These are phyloP conservation scores for Ogataea nonfermentans DNA, from an alignment of 805 yeast species.

Conservation along the genomic window DNA sequence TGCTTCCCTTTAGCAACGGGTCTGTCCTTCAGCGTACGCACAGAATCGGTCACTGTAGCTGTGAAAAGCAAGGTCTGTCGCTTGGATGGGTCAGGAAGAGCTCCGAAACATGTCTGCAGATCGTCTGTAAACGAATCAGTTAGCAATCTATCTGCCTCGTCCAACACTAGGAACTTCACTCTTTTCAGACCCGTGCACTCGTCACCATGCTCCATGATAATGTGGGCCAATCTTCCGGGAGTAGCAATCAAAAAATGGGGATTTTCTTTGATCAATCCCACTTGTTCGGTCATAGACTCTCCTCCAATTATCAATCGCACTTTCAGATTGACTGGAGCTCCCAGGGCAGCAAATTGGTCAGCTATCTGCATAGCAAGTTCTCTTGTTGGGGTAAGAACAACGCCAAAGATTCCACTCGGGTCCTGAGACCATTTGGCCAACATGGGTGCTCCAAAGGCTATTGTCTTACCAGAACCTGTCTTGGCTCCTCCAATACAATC, in stretches of 20 bases:
- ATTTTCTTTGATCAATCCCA: constrained; percentile 70
- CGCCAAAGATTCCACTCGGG: constrained; percentile 89
- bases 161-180: constrained; percentile 79
- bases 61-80: constrained; percentile 92
- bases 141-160: constrained; percentile 92
- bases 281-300: constrained; percentile 87
- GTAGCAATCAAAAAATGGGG: constrained; percentile 97
- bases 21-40: constrained; percentile 69
- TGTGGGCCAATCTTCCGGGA: constrained; percentile 94
- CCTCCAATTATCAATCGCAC: constrained; percentile 93
- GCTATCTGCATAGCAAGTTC: constrained; percentile 96
- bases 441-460: constrained; percentile 98
- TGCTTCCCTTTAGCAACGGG: constrained; percentile 55
- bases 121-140: constrained; percentile 83
- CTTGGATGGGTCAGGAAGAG: constrained; percentile 64
- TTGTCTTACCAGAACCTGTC: constrained; percentile 97
- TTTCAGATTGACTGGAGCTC: constrained; percentile 82
- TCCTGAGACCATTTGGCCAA: constrained; percentile 91
- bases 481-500: constrained; percentile 98
- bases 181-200: constrained; percentile 75
- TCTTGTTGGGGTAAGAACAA: constrained; percentile 87
- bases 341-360: constrained; percentile 92
- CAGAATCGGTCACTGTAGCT: constrained; percentile 94
- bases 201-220: constrained; percentile 84
- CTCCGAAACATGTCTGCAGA: constrained; percentile 65